These are phyloP conservation scores for Blastomyces gilchristii DNA, from an alignment of 2,329 filamentous ascomycete species.

Conservation along the genomic window DNA sequence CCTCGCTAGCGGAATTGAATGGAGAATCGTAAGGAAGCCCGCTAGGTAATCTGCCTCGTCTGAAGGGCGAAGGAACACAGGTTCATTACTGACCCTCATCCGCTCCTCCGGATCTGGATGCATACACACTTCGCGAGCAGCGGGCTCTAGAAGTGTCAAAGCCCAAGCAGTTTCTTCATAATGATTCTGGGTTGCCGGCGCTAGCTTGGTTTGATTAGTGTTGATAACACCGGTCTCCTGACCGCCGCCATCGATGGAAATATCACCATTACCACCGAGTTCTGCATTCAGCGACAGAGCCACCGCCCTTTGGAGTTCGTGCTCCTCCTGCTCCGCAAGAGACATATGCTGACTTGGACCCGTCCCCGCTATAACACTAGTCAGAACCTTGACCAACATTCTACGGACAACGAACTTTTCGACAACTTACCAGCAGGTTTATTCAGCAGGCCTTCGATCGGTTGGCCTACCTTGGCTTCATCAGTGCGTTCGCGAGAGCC, in stretches of 20 bases:
- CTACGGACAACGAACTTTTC: background rate
- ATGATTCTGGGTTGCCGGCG: slow-evolving; percentile 44
- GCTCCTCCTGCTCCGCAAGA: slow-evolving; percentile 36
- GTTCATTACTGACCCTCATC: slow-evolving; percentile 40
- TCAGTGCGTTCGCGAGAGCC: slow-evolving; percentile 24
- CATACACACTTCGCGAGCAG: slow-evolving; percentile 43
- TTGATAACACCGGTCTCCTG: slow-evolving; percentile 48
- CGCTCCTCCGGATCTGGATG: slow-evolving; percentile 44
- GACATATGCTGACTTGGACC: slow-evolving; percentile 26
- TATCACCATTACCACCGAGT: slow-evolving; percentile 14
- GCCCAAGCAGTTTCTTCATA: slow-evolving; percentile 49
- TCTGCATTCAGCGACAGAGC: slow-evolving; percentile 37
- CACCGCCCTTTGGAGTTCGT: slow-evolving; percentile 37
- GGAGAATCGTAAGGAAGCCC: slow-evolving; percentile 51
- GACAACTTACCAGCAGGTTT: slow-evolving; percentile 24
- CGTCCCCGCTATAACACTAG: background rate
- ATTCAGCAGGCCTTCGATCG: slow-evolving; percentile 21
- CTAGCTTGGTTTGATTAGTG: slow-evolving; percentile 37
- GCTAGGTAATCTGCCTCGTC: slow-evolving; percentile 45
- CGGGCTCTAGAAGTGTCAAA: slow-evolving; percentile 39
- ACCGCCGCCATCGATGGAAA: slow-evolving; percentile 37
- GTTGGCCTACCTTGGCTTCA: slow-evolving; percentile 17
- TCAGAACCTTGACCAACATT: slow-evolving; percentile 13
- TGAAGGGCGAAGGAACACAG: slow-evolving; percentile 49
- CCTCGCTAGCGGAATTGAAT: slow-evolving; percentile 49